Evolutionary conservation across 495 filamentous ascomycete genomes (phyloP).

Genomic region (Thermothielavioides terrestris): DNA sequence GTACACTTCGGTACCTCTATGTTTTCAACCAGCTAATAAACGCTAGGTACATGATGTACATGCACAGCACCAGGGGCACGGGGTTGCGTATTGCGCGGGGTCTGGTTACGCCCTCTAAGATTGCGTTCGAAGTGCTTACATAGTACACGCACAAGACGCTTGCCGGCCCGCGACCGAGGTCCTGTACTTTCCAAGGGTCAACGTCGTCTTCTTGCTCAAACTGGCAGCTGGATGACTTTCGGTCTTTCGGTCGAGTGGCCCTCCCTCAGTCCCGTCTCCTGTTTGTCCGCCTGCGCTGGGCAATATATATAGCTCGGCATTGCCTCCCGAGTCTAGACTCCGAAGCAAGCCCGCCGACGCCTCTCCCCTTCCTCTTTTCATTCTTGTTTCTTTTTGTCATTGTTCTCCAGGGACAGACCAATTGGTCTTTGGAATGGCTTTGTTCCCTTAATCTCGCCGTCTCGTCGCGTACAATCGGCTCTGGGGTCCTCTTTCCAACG

Average conservation of each 20-base stretch:
- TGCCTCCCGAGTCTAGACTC: slow-evolving; percentile 36
- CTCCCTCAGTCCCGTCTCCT: slow-evolving; percentile 3
- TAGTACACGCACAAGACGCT: slow-evolving; percentile 7
- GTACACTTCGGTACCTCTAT: neutral
- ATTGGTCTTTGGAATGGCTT: slow-evolving; percentile 33
- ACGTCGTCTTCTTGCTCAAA: slow-evolving; percentile 4
- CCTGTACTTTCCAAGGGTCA: slow-evolving; percentile 14
- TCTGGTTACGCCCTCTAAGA: too few relatives aligned
- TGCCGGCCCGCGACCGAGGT: slow-evolving; percentile 8
- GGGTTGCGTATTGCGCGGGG: slow-evolving; percentile 9
- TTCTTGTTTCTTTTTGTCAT: slow-evolving; percentile 30
- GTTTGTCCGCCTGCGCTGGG: slow-evolving; percentile 15
- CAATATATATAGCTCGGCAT: slow-evolving; percentile 43
- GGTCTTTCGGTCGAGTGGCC: slow-evolving; percentile 8
- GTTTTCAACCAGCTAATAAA: slow-evolving; percentile 7
- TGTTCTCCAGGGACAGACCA: slow-evolving; percentile 28
- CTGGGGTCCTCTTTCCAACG: slow-evolving; percentile 7
- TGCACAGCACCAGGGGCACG: neutral
- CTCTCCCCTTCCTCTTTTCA: slow-evolving; percentile 29
- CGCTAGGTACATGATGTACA: too few relatives aligned
- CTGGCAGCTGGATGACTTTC: slow-evolving; percentile 3
- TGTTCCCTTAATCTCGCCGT: slow-evolving; percentile 30
- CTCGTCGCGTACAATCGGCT: slow-evolving; percentile 17
- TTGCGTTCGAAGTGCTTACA: too few relatives aligned
- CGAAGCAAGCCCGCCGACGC: slow-evolving; percentile 21